Evolutionary conservation across 805 yeast genomes (phyloP).

Genomic region (Ogataea sp.): DNA sequence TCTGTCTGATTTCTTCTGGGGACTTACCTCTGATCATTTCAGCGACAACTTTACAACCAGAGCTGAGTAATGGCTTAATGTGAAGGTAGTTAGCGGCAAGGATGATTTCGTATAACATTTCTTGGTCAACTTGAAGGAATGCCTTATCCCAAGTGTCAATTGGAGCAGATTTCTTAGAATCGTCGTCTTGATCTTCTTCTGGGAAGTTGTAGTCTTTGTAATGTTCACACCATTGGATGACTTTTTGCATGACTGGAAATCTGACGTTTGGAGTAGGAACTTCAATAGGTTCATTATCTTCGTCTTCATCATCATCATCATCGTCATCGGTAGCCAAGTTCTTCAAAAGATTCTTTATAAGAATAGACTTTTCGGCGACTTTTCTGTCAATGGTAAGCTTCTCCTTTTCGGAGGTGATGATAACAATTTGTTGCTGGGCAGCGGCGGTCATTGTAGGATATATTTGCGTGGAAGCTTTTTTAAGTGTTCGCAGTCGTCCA

Average conservation of each 20-base stretch:
- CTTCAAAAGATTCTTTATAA: constrained; percentile 79
- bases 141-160: constrained; percentile 95
- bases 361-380: constrained; percentile 80
- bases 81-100: constrained; percentile 76
- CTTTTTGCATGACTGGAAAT: constrained; percentile 75
- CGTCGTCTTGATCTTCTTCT: constrained; percentile 75
- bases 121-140: constrained; percentile 89
- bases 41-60: constrained; percentile 77
- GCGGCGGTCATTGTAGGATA: not conserved
- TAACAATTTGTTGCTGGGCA: constrained; percentile 14
- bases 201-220: constrained; percentile 76
- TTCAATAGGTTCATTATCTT: constrained; percentile 56
- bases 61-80: constrained; percentile 65
- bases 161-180: constrained; percentile 80
- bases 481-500: no score
- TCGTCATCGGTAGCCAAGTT: constrained; percentile 38
- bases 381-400: constrained; percentile 66
- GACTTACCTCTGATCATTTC: constrained; percentile 77
- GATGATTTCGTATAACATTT: constrained; percentile 74
- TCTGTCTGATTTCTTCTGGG: constrained; percentile 73
- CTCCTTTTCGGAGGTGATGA: constrained; percentile 78
- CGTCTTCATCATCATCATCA: constrained; percentile 30
- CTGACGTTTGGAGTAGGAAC: constrained; percentile 82
- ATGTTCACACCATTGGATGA: constrained; percentile 95
- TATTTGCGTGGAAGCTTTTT: not conserved